A percentile compares a stretch with the other conserved stretches of the same genome.
These are phyloP conservation scores for Tylopilus sp. DNA, from an alignment of 1,284 basidiomycete species.

Conservation along the genomic window DNA sequence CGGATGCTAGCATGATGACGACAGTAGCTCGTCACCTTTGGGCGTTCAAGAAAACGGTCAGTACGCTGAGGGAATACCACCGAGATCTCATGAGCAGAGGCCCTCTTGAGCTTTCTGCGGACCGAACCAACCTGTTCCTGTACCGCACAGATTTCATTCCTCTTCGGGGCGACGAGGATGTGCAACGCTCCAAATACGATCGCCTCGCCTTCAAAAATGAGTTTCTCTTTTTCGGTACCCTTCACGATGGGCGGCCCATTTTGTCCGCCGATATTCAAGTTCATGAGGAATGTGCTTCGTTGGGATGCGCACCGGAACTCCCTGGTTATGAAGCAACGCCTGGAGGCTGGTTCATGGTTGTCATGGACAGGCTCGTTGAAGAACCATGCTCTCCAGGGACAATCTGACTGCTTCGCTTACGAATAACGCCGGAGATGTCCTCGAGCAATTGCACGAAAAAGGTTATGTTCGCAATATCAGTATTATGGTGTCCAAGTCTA, in stretches of 20 bases:
- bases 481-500: background rate
- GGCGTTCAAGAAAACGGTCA: background rate
- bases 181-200: background rate
- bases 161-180: background rate
- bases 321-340: background rate
- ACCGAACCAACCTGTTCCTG: background rate
- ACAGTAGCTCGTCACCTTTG: background rate
- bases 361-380: background rate
- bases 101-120: too few species aligned
- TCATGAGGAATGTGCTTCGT: background rate
- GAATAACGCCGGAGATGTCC: background rate
- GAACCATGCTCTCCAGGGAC: background rate
- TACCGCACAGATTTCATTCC: background rate
- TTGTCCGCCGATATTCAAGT: background rate
- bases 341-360: slow-evolving; percentile 1
- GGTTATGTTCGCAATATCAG: background rate
- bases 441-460: too few species aligned
- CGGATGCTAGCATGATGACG: background rate
- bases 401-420: background rate
- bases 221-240: background rate
- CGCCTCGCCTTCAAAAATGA: background rate
- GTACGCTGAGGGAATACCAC: background rate
- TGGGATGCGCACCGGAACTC: background rate
- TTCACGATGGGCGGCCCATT: background rate
- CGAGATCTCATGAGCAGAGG: background rate